Evolutionary conservation across 371 early-diverging fungal genomes (phyloP), one percentile per base, ranked within the genome.

Genomic region (Mucor mucedo): DNA sequence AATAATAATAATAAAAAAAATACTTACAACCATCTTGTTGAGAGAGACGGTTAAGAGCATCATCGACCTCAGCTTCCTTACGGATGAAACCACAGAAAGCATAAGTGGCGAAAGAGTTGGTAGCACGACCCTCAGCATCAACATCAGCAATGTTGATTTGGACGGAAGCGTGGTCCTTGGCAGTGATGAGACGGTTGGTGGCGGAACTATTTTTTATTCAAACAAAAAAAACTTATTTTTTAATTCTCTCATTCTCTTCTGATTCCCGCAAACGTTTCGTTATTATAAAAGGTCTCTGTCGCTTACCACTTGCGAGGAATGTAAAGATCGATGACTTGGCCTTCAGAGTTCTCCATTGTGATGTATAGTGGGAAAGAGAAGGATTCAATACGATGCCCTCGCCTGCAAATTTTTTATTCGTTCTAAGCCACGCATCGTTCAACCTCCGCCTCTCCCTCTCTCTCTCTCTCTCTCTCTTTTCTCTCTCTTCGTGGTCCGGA

Each of bases 81-180:
- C 99, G 94, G 68, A 98, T 89, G 82, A 90, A 93, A 68, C 99
- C 99, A 72, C 87, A 93, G 75, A 98, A 84, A 65, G 96, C 97
- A 76, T 93, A 96, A 83, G 94, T 91, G 80, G 88, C 83, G 89
- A 77, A 89, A 75, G 83, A 70, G 69, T 91, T 92, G 67, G 87
- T 91, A 76, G 82, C 70, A 65, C 85, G 85, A 73, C 98, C 99
- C 63, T 84, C 85, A 67, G 89, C 92, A 75, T 97, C 93, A 69
- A 98, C 97, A 67, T 95, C 93, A 63, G 85, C 96, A 72, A 98
- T 82, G 94, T 95, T 97, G 89, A 98, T 89, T 87, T 98, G 99
- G 81, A 98, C 94, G 50, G 97, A 91, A 60, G 98, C 93, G 89
- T 98, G 99, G 88, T 98, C 99, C 91, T 98, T 77, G 68, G 80